Evolutionary conservation across 108 stramenopile species (phyloP).

Genomic region (Asterionellopsis glacialis): DNA sequence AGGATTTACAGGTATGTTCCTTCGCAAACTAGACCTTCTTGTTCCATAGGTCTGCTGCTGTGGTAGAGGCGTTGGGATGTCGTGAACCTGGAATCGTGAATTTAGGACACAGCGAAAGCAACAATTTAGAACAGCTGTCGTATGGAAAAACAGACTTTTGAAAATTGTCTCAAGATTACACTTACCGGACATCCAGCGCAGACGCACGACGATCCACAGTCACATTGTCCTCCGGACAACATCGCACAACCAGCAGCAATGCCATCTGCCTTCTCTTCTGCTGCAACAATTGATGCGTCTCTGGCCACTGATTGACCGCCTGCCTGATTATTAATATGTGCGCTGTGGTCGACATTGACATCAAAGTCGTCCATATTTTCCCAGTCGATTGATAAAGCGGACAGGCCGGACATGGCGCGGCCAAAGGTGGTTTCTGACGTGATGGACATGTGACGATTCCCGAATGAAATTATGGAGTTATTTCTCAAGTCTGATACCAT

Average conservation of each 20-base stretch:
- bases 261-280: background rate
- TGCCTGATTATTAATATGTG: conserved; percentile 67
- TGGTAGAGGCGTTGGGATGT: no score
- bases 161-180: no score
- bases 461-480: conserved; percentile 44
- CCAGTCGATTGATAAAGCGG: conserved; percentile 85
- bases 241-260: background rate
- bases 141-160: no score
- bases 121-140: no score
- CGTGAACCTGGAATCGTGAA: no score
- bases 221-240: background rate
- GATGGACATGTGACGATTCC: conserved; percentile 37
- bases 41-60: no score
- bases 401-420: conserved; percentile 87
- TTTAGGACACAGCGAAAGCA: no score
- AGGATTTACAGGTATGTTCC: no score
- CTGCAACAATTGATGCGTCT: background rate
- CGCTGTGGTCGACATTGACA: conserved; percentile 83
- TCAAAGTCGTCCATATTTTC: conserved; percentile 92
- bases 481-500: conserved; percentile 13
- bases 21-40: no score
- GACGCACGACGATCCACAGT: background rate
- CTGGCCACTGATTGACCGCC: background rate
- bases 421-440: conserved; percentile 65
- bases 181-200: conserved; percentile 1